phyloP scores from a whole-genome alignment of 148 eudicot genomes.

The Vaccinium myrtillus region DNA sequence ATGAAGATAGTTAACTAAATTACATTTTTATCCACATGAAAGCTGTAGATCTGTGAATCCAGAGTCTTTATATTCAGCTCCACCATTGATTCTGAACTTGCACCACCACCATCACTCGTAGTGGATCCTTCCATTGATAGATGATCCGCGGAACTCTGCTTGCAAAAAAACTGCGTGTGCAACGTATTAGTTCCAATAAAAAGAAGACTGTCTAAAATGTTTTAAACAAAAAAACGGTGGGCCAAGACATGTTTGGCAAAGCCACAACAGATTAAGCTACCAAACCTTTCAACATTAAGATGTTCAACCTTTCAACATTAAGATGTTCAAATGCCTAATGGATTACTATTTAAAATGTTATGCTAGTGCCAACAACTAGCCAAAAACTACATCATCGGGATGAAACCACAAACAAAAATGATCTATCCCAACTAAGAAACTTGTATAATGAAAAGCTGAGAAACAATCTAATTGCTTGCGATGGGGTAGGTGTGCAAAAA shows the following conservation, averaged over 20 bases:
- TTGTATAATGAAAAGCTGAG: background rate
- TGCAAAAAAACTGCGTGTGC: background rate
- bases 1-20: background rate
- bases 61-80: constrained; percentile 84
- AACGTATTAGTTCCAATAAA: background rate
- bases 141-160: constrained; percentile 34
- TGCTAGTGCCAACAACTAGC: background rate
- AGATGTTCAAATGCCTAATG: background rate
- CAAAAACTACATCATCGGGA: background rate
- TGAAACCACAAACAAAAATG: background rate
- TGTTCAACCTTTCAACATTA: background rate
- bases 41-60: constrained; percentile 62
- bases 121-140: constrained; percentile 52
- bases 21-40: constrained; percentile 69
- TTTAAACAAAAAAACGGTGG: background rate
- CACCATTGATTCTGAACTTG: constrained; percentile 48
- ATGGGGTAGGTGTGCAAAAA: background rate
- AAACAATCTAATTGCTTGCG: background rate
- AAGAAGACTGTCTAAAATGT: background rate
- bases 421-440: background rate
- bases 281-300: background rate
- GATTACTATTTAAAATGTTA: background rate
- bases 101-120: constrained; percentile 42
- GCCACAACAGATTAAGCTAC: background rate
- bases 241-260: background rate